These are phyloP conservation scores for Macrolepiota dolichaula DNA, from an alignment of 768 basidiomycete genomes.

Conservation along the genomic window DNA sequence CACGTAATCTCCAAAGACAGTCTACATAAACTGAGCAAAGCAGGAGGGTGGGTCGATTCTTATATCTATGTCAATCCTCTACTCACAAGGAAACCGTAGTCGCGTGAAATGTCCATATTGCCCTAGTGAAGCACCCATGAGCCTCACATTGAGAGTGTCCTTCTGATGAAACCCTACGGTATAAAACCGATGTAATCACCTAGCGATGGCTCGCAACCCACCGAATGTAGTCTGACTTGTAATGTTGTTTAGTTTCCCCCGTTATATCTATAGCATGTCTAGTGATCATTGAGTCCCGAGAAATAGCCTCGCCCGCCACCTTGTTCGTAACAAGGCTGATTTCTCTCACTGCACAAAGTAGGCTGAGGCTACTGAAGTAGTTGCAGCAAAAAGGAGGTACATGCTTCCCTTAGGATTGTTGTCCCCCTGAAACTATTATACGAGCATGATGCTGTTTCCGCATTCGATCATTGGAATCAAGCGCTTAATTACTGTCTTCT, in stretches of 20 bases:
- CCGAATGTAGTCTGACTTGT: background rate
- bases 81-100: constrained; percentile 33
- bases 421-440: too few species aligned
- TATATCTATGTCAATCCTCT: constrained; percentile 6
- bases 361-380: too few species aligned
- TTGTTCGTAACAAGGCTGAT: background rate
- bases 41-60: constrained; percentile 50
- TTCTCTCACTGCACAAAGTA: too few species aligned
- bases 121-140: constrained; percentile 69
- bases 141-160: constrained; percentile 57
- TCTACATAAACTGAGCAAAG: constrained; percentile 84
- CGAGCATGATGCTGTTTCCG: background rate
- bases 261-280: too few species aligned
- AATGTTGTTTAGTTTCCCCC: background rate
- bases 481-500: background rate
- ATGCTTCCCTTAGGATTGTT: too few species aligned
- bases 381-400: too few species aligned
- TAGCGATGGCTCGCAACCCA: background rate
- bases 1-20: constrained; percentile 95
- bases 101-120: constrained; percentile 98
- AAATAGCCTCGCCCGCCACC: too few species aligned
- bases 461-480: background rate
- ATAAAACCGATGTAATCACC: background rate
- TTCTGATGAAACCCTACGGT: constrained; percentile 38
- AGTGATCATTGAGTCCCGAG: too few species aligned